Conservation (phyloP, 2,329 filamentous ascomycete genomes). For the Aspergillus phoenicis region DNA sequence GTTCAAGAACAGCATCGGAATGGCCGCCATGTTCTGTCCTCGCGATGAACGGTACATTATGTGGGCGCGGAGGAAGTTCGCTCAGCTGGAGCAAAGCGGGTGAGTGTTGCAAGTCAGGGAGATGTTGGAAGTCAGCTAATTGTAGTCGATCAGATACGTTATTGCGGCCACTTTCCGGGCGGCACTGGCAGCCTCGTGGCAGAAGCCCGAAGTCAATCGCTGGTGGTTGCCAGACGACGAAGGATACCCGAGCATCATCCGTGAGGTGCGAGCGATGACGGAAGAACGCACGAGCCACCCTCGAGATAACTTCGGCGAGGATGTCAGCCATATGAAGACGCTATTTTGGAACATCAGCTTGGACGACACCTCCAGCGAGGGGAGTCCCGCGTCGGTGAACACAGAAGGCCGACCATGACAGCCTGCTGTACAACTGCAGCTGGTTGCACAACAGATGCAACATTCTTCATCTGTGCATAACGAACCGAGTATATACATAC, state of each 20-base stretch:
- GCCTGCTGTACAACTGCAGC: too few relatives aligned
- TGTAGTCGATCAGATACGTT: constrained; percentile 66
- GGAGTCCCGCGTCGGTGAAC: constrained; percentile 28
- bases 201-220: constrained; percentile 67
- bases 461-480: background rate
- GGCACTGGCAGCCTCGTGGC: constrained; percentile 76
- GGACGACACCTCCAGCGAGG: constrained; percentile 41
- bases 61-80: constrained; percentile 81
- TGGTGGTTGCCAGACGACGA: constrained; percentile 93
- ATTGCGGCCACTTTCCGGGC: constrained; percentile 73
- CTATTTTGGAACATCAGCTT: constrained; percentile 69
- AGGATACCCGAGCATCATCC: constrained; percentile 71
- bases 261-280: constrained; percentile 77
- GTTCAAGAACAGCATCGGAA: constrained; percentile 73
- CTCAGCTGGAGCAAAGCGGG: constrained; percentile 76
- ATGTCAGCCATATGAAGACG: constrained; percentile 72
- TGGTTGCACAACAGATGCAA: too few relatives aligned
- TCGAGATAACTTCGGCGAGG: constrained; percentile 58
- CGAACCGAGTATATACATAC: background rate
- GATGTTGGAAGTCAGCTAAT: constrained; percentile 5
- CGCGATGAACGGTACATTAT: constrained; percentile 70
- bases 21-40: constrained; percentile 78
- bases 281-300: constrained; percentile 69
- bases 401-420: constrained; percentile 9
- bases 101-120: constrained; percentile 40